Percentiles rank a stretch among this genome's conserved stretches.
Evolutionary conservation across 805 yeast genomes (phyloP).

Genomic region (Candida odintsovae): DNA sequence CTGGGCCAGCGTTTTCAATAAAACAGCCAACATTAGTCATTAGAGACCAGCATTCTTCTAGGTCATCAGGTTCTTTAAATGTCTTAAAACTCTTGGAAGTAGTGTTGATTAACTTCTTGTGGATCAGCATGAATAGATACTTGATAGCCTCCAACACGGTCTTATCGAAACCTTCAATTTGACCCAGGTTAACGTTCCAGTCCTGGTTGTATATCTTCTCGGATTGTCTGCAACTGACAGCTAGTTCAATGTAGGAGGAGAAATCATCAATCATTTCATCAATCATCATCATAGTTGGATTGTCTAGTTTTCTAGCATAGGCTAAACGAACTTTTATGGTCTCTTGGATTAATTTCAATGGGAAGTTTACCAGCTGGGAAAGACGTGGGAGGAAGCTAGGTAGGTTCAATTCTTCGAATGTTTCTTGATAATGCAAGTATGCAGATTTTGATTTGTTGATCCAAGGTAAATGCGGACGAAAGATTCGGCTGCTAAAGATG

Average conservation of each 20-base stretch:
- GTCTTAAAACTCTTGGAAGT: slow-evolving; percentile 70
- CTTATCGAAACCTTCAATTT: slow-evolving; percentile 59
- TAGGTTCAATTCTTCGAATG: slow-evolving; percentile 61
- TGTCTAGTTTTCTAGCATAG: slow-evolving; percentile 71
- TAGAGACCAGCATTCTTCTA: slow-evolving; percentile 77
- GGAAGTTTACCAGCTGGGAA: slow-evolving; percentile 64
- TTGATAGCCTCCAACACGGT: slow-evolving; percentile 69
- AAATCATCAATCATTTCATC: slow-evolving; percentile 91
- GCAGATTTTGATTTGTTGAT: slow-evolving; percentile 75
- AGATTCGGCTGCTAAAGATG: slow-evolving; percentile 64
- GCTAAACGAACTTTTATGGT: slow-evolving; percentile 65
- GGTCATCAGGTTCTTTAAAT: slow-evolving; percentile 85
- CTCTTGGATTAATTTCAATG: slow-evolving; percentile 74
- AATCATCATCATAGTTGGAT: slow-evolving; percentile 92
- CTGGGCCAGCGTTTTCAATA: slow-evolving; percentile 75
- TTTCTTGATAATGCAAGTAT: slow-evolving; percentile 51
- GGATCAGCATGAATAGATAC: slow-evolving; percentile 63
- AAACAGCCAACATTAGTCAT: slow-evolving; percentile 71
- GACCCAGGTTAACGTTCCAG: slow-evolving; percentile 65
- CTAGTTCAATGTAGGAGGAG: slow-evolving; percentile 66
- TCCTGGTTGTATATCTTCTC: slow-evolving; percentile 51
- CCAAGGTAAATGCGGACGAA: slow-evolving; percentile 72
- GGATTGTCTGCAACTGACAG: slow-evolving; percentile 68
- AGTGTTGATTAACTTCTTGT: slow-evolving; percentile 73
- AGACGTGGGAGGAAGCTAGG: slow-evolving; percentile 68